These are phyloP conservation scores for Serendipita indica DNA, from an alignment of 768 basidiomycete species.

Conservation along the genomic window DNA sequence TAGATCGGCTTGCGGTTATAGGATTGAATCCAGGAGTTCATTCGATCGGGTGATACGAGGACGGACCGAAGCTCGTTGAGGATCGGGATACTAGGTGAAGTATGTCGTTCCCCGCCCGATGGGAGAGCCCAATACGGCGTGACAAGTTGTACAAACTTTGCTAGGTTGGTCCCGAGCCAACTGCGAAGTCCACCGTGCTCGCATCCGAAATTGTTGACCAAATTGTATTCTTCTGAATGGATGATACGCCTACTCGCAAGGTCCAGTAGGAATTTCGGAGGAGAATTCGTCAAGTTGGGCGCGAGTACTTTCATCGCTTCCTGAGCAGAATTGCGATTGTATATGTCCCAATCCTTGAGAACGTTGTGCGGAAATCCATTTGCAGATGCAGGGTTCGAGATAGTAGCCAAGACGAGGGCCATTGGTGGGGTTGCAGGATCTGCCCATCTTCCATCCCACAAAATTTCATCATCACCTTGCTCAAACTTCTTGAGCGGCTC, in stretches of 20 bases:
- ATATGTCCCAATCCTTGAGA: not conserved
- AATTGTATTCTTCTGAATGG: slow-evolving; percentile 14
- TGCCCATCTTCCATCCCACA: not conserved
- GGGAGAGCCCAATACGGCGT: slow-evolving; percentile 11
- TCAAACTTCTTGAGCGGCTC: no score
- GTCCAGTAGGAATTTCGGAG: not conserved
- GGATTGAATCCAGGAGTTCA: not conserved
- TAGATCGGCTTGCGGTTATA: not conserved
- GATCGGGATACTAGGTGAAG: not conserved
- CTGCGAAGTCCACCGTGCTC: slow-evolving; percentile 17
- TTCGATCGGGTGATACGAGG: not conserved
- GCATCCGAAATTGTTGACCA: slow-evolving; percentile 15
- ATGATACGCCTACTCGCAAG: slow-evolving; percentile 4
- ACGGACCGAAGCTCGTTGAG: not conserved
- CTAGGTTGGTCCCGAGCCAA: slow-evolving; percentile 11
- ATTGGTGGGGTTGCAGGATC: not conserved
- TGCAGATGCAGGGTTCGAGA: not conserved
- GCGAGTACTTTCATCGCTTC: not conserved
- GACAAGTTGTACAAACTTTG: slow-evolving; percentile 13
- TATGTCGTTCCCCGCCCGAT: not conserved
- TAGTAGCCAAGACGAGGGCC: not conserved
- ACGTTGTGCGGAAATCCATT: not conserved
- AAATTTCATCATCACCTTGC: not conserved
- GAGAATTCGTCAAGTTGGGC: not conserved
- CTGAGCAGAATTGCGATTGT: not conserved